These are phyloP conservation scores for Kodamaea fungicola DNA, from an alignment of 1,139 yeast species.

Conservation along the genomic window DNA sequence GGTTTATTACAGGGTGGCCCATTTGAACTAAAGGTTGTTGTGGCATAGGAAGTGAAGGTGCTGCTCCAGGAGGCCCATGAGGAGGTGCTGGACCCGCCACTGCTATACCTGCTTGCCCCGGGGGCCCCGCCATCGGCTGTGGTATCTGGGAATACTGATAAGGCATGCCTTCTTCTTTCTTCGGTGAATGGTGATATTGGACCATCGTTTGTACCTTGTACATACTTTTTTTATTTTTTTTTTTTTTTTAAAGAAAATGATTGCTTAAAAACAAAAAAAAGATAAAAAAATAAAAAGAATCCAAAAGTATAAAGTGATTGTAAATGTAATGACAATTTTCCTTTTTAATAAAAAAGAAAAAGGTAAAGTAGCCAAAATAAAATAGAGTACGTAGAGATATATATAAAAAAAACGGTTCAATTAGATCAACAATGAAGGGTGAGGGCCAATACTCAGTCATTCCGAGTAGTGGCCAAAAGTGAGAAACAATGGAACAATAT, in stretches of 20 bases:
- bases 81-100: background rate
- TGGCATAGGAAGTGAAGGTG: background rate
- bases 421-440: too few species aligned
- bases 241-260: background rate
- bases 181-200: slow-evolving; percentile 2
- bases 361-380: too few species aligned
- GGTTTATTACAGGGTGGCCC: background rate
- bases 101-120: background rate
- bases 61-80: background rate
- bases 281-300: background rate
- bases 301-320: background rate
- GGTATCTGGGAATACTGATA: background rate
- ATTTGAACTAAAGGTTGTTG: background rate
- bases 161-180: background rate
- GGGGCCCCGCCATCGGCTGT: background rate
- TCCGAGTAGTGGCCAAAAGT: too few species aligned
- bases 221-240: slow-evolving; percentile 4
- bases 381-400: too few species aligned
- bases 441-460: too few species aligned
- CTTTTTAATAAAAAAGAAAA: too few species aligned
- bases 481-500: too few species aligned
- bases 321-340: too few species aligned
- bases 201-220: slow-evolving; percentile 9
- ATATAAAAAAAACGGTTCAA: too few species aligned
- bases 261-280: slow-evolving; percentile 1